Evolutionary conservation across 2,329 filamentous ascomycete species (phyloP).

Genomic region (Lecanicillium sp.): DNA sequence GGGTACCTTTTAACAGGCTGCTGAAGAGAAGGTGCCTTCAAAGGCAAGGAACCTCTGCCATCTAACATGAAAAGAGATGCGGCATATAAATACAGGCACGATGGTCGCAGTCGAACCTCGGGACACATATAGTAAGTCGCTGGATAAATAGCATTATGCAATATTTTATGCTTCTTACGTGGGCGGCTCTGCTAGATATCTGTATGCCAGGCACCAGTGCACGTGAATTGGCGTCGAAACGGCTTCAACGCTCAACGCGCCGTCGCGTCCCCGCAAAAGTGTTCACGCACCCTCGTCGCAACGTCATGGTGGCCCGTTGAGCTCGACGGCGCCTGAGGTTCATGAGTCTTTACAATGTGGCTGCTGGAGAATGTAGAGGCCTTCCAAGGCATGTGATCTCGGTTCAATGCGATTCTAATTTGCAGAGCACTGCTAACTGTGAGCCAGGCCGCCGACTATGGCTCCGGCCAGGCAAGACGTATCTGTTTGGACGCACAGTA

Average conservation of each 20-base stretch:
- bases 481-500: constrained; percentile 76
- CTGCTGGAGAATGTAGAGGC: constrained; percentile 54
- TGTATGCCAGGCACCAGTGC: constrained; percentile 6
- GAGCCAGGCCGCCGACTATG: constrained; percentile 54
- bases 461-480: constrained; percentile 79
- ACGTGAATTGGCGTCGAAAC: constrained; percentile 21
- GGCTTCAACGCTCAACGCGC: constrained; percentile 12
- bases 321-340: background rate
- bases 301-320: constrained; percentile 7
- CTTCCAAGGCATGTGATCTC: constrained; percentile 36
- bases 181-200: too few species aligned
- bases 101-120: too few species aligned
- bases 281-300: constrained; percentile 9
- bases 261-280: constrained; percentile 12
- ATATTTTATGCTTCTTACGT: too few species aligned
- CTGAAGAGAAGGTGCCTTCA: too few species aligned
- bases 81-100: too few species aligned
- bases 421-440: constrained; percentile 13
- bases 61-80: too few species aligned
- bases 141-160: too few species aligned
- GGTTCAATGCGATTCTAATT: background rate
- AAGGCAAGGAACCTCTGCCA: too few species aligned
- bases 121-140: too few species aligned
- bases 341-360: constrained; percentile 47
- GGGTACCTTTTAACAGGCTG: too few species aligned